Evolutionary conservation across 164 flowering plant genomes (phyloP).

Genomic region (Vitis cinerea): DNA sequence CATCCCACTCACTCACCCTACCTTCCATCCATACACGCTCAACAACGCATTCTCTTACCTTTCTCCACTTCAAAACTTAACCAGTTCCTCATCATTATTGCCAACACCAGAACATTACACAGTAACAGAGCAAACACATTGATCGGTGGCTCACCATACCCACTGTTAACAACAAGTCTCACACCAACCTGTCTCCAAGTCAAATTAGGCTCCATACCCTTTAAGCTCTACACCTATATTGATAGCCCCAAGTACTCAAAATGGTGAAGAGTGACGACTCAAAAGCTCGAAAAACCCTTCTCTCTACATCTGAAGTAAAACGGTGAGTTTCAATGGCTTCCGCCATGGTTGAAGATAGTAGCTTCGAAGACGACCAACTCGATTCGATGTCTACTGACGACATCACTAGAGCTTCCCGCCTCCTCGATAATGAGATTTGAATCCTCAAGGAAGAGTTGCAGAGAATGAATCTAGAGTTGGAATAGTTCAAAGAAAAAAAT

Average conservation of each 20-base stretch:
- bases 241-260: no score
- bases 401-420: constrained; percentile 48
- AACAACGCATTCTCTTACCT: constrained; percentile 1
- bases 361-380: constrained; percentile 53
- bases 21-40: not conserved
- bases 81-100: constrained; percentile 11
- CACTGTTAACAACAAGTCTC: no score
- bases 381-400: constrained; percentile 57
- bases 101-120: constrained; percentile 17
- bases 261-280: no score
- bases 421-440: constrained; percentile 55
- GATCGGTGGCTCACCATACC: no score
- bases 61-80: constrained; percentile 5
- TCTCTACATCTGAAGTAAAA: no score
- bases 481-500: constrained; percentile 46
- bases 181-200: no score
- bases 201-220: no score
- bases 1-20: constrained; percentile 28
- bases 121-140: constrained; percentile 22
- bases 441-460: constrained; percentile 50
- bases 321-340: no score
- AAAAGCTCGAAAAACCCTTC: no score
- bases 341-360: constrained; percentile 46
- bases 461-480: constrained; percentile 43
- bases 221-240: no score